Base-by-base conservation (phyloP, 305 asterid species). In the Rubia tinctorum region DNA sequence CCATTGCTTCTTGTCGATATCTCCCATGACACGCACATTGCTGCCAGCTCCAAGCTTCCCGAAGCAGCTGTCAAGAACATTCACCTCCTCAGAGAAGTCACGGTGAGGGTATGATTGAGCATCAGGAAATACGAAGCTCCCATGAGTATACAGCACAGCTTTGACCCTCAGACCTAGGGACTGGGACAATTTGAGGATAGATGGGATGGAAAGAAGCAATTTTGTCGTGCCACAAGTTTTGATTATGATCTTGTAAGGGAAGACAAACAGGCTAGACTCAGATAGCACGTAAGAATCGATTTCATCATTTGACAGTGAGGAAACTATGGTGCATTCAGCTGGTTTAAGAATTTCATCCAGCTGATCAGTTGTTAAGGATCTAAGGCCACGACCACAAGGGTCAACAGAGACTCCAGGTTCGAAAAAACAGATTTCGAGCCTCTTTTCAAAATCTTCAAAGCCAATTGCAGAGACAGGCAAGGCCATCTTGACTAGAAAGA, bases 191-290 rank as follows among this genome's bases (percentile, higher is more conserved):
- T 82, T 73, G 47, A 92, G 88, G 73, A 92, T 74, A 58, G 89
- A 84, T 37, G 96, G 97, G 84, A 92, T 89, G 0, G 98, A 88
- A 14, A 90, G 88, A 64, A 92, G 92, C 69, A 92, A 79, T 71
- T 92, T 92, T 3, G 98, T 92, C 20, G 98, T 90, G 76, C 97
- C 97, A 68, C 97, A 92, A 7, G 98, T 92, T 70, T 92, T 92
- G 81, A 90, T 74, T 25, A 92, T 89, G 3, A 92, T 84, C 87
- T 90, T 90, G 86, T 85, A 82, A 7, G 98, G 75, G 77, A 83
- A 86, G n/a, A 92, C 94, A 72, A 92, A 92, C 79, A 90, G 90
- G 86, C 96, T 92, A 1, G 96, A 92, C 82, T 90, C 96, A 0
- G 93, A 92, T 7, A 92, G 85, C 73, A 92, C 96, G 76, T 90